These are phyloP conservation scores for Flueggea neowawraea DNA, from an alignment of 441 rosid species.

Conservation along the genomic window DNA sequence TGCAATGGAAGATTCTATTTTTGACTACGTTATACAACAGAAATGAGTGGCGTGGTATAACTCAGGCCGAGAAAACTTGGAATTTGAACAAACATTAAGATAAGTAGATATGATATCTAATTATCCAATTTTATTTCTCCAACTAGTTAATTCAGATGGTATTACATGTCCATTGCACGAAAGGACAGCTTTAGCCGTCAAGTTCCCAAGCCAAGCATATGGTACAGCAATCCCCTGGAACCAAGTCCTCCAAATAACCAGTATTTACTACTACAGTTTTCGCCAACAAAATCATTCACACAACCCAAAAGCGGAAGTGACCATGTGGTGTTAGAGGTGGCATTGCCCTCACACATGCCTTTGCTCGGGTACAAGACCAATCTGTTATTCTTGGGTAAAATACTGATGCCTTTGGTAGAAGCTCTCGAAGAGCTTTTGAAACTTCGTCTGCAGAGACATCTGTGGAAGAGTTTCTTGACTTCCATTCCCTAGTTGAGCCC, in stretches of 20 bases:
- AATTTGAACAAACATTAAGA: no score
- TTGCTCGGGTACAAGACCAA: constrained; percentile 70
- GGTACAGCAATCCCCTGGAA: constrained; percentile 80
- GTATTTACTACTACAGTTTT: constrained; percentile 35
- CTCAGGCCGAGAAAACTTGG: no score
- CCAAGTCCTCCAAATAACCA: constrained; percentile 95
- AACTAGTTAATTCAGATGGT: constrained; percentile 65
- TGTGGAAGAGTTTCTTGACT: constrained; percentile 63
- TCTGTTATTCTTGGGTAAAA: constrained; percentile 60
- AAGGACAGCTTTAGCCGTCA: constrained; percentile 66
- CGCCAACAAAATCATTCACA: constrained; percentile 45
- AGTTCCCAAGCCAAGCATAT: constrained; percentile 79
- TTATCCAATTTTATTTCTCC: constrained; percentile 39
- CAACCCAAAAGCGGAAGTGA: constrained; percentile 87
- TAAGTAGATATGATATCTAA: not conserved
- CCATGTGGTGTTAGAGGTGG: constrained; percentile 78
- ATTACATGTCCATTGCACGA: constrained; percentile 52
- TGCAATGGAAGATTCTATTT: no score
- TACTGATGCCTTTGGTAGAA: constrained; percentile 69
- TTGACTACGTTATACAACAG: no score
- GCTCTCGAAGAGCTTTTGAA: constrained; percentile 64
- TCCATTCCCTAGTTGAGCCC: constrained; percentile 97
- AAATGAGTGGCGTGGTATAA: no score
- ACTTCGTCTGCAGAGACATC: constrained; percentile 71
- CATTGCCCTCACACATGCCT: constrained; percentile 92